Evolutionary conservation across 768 basidiomycete species (phyloP), one percentile per base, ranked within the genome.

Genomic region (Lyophyllum semitale): DNA sequence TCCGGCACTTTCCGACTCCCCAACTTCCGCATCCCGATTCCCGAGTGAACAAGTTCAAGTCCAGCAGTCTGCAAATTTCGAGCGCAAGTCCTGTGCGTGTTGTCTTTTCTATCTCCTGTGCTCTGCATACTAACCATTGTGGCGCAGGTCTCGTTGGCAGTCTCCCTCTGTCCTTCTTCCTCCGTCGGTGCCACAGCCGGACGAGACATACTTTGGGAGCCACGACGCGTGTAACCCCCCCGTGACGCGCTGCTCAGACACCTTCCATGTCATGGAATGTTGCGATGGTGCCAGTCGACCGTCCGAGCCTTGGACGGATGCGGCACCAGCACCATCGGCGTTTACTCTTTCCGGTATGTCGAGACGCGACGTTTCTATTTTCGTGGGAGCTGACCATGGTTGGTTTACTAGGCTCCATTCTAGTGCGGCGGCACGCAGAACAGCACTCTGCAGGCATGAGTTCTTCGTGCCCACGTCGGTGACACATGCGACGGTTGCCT

Each of bases 241-340:
- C 45, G 56, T 58, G 52, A 57, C 62, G 50, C 54, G 59, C 62
- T 64, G 59, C 51, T 54, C 43, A 56, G 38, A 59, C 46, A 54
- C 30, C 42, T 57, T 71, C 57, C 70, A 68, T 81, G 84, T 78
- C 80, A 88, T 89, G 87, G 86, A 86, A 89, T 89, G 88, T 88
- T 80, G 85, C 84, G 84, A 87, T 87, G 87, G 72, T 75, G 75
- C 71, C 73, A 73, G 74, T 74, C 76, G 68, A 76, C 78, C 78
- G 75, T 82, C 77, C 78, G 70, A 72, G 60, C 65, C 49, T 53
- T 69, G 73, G 74, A 74, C 70, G 69, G 63, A 49, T 67, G 67
- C 64, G 73, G 66, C 62, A 67, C 61, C 66, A 66, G 48, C 27
- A 37, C 40, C 38, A 25, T 35, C 13, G 33, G 38, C 53, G 45